Conservation (phyloP, 2,329 filamentous ascomycete genomes). For the Ascochyta pisi region DNA sequence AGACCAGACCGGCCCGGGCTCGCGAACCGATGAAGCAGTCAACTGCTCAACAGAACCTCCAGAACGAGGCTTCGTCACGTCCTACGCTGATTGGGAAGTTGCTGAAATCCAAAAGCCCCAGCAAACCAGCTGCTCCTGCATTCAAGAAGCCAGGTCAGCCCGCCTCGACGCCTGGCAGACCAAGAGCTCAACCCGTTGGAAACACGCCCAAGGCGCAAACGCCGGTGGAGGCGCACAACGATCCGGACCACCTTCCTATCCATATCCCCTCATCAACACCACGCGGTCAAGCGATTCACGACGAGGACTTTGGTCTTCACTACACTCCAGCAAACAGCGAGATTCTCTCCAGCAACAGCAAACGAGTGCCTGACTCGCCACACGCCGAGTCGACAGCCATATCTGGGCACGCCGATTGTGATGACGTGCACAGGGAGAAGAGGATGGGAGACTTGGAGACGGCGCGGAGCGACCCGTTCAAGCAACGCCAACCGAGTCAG, state of each 20-base stretch:
- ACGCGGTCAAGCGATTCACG: slow-evolving; percentile 3
- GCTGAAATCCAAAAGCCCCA: slow-evolving; percentile 15
- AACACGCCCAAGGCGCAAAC: slow-evolving; percentile 12
- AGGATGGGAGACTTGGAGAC: slow-evolving; percentile 34
- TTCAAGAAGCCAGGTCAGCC: slow-evolving; percentile 29
- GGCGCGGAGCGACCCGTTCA: slow-evolving; percentile 40
- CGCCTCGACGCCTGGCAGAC: slow-evolving; percentile 25
- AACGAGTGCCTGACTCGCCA: slow-evolving; percentile 51
- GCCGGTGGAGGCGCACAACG: slow-evolving; percentile 9
- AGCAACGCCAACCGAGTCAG: slow-evolving; percentile 7
- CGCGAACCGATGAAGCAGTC: slow-evolving; percentile 2
- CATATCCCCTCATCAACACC: slow-evolving; percentile 24
- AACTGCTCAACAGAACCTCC: neutral
- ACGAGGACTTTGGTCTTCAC: slow-evolving; percentile 8
- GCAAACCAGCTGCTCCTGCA: slow-evolving; percentile 1
- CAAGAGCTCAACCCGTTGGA: slow-evolving; percentile 7
- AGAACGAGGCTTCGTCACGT: slow-evolving; percentile 8
- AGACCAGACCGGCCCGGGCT: neutral
- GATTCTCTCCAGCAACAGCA: slow-evolving; percentile 52
- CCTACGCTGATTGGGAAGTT: slow-evolving; percentile 24
- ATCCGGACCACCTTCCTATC: slow-evolving; percentile 1
- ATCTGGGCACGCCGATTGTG: slow-evolving; percentile 45
- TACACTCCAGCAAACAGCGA: slow-evolving; percentile 17
- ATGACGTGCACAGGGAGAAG: slow-evolving; percentile 40
- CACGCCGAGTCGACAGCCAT: slow-evolving; percentile 48